phyloP scores from a whole-genome alignment of 768 basidiomycete genomes.

The Crassisporium funariophilum region DNA sequence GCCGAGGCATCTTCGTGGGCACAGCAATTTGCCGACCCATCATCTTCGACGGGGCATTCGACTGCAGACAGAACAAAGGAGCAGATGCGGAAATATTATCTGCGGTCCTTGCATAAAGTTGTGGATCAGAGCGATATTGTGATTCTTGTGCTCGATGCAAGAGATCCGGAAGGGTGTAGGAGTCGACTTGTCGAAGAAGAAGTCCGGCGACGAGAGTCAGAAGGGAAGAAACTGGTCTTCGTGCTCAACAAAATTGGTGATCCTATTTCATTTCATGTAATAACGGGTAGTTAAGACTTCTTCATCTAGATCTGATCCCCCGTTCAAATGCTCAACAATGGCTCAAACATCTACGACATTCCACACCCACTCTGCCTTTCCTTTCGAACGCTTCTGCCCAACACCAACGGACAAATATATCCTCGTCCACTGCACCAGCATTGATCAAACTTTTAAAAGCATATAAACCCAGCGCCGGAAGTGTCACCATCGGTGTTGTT shows the following conservation, averaged over 20 bases:
- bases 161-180: conserved; percentile 93
- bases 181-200: conserved; percentile 94
- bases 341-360: conserved; percentile 89
- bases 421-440: conserved; percentile 73
- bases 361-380: conserved; percentile 92
- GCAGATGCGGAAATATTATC: conserved; percentile 70
- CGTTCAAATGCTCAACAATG: conserved; percentile 85
- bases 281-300: too few species aligned
- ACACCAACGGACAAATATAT: conserved; percentile 78
- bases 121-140: conserved; percentile 93
- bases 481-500: conserved; percentile 86
- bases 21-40: conserved; percentile 26
- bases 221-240: conserved; percentile 91
- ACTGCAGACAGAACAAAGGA: conserved; percentile 56
- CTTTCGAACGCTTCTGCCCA: conserved; percentile 77
- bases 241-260: conserved; percentile 97
- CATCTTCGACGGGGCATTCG: conserved; percentile 28
- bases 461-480: conserved; percentile 71
- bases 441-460: conserved; percentile 84
- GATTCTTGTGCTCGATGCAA: conserved; percentile 87
- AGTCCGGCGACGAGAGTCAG: conserved; percentile 78
- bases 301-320: conserved; percentile 93
- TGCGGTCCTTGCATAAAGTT: conserved; percentile 85
- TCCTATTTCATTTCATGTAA: too few species aligned
- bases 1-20: conserved; percentile 45